A percentile compares a stretch with the other conserved stretches of the same genome.
phyloP scores from a whole-genome alignment of 768 basidiomycete genomes.

The Trametes sanguinea region DNA sequence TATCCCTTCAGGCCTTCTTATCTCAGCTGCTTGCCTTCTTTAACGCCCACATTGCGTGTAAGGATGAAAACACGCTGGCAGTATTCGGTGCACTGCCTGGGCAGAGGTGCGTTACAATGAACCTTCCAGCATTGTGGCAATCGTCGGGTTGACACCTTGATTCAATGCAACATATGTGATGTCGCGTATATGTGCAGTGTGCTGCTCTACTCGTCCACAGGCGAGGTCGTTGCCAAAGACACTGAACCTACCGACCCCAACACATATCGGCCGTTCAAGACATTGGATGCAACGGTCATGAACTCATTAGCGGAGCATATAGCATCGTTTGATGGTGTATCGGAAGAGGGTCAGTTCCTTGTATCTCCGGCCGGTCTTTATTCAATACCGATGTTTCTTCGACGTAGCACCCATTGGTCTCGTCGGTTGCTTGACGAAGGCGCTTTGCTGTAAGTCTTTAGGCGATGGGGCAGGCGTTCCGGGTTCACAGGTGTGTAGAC shows the following conservation, averaged over 20 bases:
- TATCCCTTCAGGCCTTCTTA: constrained; percentile 73
- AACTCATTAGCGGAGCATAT: constrained; percentile 63
- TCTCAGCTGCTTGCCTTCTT: constrained; percentile 87
- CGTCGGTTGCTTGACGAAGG: constrained; percentile 89
- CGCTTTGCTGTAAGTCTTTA: constrained; percentile 74
- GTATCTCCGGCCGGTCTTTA: constrained; percentile 21
- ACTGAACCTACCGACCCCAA: constrained; percentile 63
- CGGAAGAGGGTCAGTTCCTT: constrained; percentile 50
- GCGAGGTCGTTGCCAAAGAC: constrained; percentile 43
- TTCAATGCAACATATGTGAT: too few relatives aligned
- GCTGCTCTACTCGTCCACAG: constrained; percentile 74
- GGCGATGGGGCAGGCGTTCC: constrained; percentile 20
- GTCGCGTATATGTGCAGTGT: constrained; percentile 44
- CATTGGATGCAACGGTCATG: constrained; percentile 69
- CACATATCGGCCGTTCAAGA: constrained; percentile 80
- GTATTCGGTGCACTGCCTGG: constrained; percentile 89
- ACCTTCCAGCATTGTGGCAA: not conserved
- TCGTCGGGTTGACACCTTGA: not conserved
- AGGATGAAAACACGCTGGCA: constrained; percentile 90
- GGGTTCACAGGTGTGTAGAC: constrained; percentile 54
- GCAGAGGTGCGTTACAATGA: constrained; percentile 55
- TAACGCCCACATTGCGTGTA: constrained; percentile 88
- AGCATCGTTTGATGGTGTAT: constrained; percentile 47
- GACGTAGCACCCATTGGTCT: constrained; percentile 62
- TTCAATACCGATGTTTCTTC: constrained; percentile 5